Percentiles rank a stretch among this genome's conserved stretches.
Evolutionary conservation across 257 asterid species (phyloP).

Genomic region (Nicotiana sylvestris): DNA sequence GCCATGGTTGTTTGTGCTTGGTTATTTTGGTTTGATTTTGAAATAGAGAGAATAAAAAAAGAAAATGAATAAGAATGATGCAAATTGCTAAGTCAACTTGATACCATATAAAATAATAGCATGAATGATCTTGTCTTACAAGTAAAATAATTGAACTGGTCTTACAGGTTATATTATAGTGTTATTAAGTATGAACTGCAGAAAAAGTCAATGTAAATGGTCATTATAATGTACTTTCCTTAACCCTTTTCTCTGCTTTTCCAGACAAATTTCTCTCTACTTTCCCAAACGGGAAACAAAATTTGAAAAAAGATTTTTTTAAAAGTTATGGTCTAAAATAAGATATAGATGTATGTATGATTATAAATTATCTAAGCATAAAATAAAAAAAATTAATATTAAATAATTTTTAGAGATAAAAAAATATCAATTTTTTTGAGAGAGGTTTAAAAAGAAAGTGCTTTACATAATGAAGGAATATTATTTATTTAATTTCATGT

Average conservation of each 20-base stretch:
- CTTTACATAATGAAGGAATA: too few relatives aligned
- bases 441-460: too few relatives aligned
- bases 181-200: not conserved
- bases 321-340: too few relatives aligned
- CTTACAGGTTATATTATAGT: not conserved
- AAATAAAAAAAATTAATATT: too few relatives aligned
- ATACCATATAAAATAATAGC: not conserved
- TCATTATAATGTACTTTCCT: not conserved
- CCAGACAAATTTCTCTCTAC: too few relatives aligned
- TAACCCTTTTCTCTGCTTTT: not conserved
- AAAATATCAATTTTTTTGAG: too few relatives aligned
- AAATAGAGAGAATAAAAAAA: not conserved
- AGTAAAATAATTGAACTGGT: not conserved
- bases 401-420: too few relatives aligned
- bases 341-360: too few relatives aligned
- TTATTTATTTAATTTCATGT: too few relatives aligned
- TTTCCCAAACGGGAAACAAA: too few relatives aligned
- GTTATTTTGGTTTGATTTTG: not conserved
- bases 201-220: not conserved
- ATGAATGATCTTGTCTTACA: not conserved
- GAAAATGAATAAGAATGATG: not conserved
- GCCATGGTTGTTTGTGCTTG: conserved; percentile 10
- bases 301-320: too few relatives aligned
- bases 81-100: not conserved
- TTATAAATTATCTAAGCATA: too few relatives aligned